These are phyloP conservation scores for Hamamelis virginiana DNA, from an alignment of 164 flowering plant genomes.

Conservation along the genomic window DNA sequence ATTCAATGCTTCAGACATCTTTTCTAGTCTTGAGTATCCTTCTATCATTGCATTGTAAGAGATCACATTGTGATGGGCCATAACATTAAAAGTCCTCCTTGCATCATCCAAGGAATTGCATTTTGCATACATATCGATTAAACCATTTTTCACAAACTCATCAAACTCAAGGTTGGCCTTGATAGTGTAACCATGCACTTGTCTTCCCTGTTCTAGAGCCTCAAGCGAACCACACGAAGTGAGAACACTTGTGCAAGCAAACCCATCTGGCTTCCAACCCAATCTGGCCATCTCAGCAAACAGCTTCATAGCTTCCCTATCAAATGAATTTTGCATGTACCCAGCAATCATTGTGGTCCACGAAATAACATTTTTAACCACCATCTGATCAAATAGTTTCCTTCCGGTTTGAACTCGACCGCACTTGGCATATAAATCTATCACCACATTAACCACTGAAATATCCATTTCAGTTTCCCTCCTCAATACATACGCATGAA, in stretches of 20 bases:
- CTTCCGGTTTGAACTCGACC: conserved; percentile 34
- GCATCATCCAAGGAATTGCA: conserved; percentile 54
- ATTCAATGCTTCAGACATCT: conserved; percentile 42
- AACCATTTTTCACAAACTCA: conserved; percentile 57
- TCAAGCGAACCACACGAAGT: conserved; percentile 67
- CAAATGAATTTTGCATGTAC: conserved; percentile 63
- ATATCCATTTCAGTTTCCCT: conserved; percentile 46
- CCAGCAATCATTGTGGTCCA: conserved; percentile 84
- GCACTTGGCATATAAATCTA: conserved; percentile 63
- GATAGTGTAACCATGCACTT: conserved; percentile 60
- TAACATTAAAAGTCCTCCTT: conserved; percentile 43
- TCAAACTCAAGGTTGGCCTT: conserved; percentile 57
- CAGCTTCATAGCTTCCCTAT: conserved; percentile 52
- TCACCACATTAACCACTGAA: conserved; percentile 54
- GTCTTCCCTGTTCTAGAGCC: conserved; percentile 54
- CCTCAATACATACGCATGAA: conserved; percentile 60
- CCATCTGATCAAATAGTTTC: conserved; percentile 51
- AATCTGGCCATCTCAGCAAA: conserved; percentile 46
- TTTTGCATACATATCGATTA: conserved; percentile 76
- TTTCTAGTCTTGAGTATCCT: conserved; percentile 54
- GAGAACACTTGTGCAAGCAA: conserved; percentile 65
- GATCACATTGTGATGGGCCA: conserved; percentile 35
- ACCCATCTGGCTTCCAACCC: conserved; percentile 59
- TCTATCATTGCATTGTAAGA: conserved; percentile 82
- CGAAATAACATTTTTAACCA: conserved; percentile 46